These are phyloP conservation scores for Fraxinus platypoda DNA, from an alignment of 305 asterid species.

Conservation along the genomic window DNA sequence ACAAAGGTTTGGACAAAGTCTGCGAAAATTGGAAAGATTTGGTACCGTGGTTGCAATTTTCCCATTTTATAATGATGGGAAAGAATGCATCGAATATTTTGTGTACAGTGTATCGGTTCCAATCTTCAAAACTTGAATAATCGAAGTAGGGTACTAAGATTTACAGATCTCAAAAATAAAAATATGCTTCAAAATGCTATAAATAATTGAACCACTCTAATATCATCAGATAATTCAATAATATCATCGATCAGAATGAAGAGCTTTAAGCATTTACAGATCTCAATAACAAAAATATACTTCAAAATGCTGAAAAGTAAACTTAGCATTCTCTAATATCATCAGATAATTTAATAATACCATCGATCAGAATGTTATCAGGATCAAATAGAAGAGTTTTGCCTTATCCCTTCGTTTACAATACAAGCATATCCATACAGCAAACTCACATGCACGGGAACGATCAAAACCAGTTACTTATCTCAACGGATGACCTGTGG, in stretches of 20 bases:
- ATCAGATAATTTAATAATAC: not conserved
- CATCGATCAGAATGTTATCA: not conserved
- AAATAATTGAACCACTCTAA: not conserved
- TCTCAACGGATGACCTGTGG: not conserved
- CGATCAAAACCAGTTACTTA: not conserved
- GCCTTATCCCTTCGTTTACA: not conserved
- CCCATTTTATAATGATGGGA: not conserved
- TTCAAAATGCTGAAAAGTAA: not conserved
- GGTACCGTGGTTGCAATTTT: no score
- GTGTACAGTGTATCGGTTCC: not conserved
- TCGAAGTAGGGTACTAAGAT: not conserved
- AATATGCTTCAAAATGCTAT: not conserved
- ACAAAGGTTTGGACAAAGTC: no score
- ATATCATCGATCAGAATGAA: not conserved
- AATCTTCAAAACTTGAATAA: not conserved
- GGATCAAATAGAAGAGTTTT: not conserved
- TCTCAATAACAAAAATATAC: not conserved
- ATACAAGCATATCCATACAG: not conserved
- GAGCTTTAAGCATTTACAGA: not conserved
- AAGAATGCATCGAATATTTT: not conserved
- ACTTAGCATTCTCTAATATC: not conserved
- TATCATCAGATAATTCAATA: not conserved
- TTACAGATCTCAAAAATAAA: not conserved
- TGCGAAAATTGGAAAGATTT: no score
- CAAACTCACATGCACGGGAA: not conserved